phyloP scores from a whole-genome alignment of 2,329 filamentous ascomycete species.

The Fusarium sp. region DNA sequence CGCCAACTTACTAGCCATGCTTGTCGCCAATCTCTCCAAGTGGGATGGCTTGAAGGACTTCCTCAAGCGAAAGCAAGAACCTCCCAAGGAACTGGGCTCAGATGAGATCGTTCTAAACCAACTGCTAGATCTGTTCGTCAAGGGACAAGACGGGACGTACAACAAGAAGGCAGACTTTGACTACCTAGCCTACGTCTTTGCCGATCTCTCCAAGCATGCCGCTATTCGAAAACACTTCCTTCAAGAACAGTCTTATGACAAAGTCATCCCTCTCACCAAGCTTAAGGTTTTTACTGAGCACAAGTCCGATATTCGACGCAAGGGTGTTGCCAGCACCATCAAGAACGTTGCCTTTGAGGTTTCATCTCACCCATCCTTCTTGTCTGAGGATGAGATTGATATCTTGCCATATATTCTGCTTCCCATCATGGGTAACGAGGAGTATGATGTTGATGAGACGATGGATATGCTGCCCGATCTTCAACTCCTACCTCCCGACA shows the following conservation, averaged over 20 bases:
- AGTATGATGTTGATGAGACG: constrained; percentile 87
- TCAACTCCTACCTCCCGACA: constrained; percentile 89
- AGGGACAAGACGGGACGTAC: constrained; percentile 83
- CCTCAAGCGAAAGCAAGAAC: constrained; percentile 72
- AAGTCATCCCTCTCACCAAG: constrained; percentile 89
- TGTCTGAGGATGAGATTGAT: constrained; percentile 79
- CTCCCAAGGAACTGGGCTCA: constrained; percentile 76
- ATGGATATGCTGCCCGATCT: constrained; percentile 89
- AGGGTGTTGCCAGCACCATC: constrained; percentile 95
- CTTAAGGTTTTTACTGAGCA: constrained; percentile 95
- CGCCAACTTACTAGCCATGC: constrained; percentile 88
- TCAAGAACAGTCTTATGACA: constrained; percentile 78
- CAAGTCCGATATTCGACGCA: constrained; percentile 81
- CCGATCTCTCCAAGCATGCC: constrained; percentile 86
- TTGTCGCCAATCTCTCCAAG: constrained; percentile 92
- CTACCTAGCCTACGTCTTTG: constrained; percentile 94
- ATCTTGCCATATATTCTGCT: constrained; percentile 89
- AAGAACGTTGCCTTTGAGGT: constrained; percentile 94
- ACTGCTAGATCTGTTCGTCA: constrained; percentile 94
- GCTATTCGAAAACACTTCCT: constrained; percentile 82
- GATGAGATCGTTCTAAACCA: constrained; percentile 86
- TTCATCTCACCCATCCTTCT: constrained; percentile 74
- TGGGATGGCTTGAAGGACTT: constrained; percentile 77
- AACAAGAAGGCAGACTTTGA: constrained; percentile 90
- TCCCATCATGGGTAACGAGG: constrained; percentile 87